Evolutionary conservation across 2,329 filamentous ascomycete species (phyloP), one percentile per base, ranked within the genome.

Genomic region (Calonectria naviculata): DNA sequence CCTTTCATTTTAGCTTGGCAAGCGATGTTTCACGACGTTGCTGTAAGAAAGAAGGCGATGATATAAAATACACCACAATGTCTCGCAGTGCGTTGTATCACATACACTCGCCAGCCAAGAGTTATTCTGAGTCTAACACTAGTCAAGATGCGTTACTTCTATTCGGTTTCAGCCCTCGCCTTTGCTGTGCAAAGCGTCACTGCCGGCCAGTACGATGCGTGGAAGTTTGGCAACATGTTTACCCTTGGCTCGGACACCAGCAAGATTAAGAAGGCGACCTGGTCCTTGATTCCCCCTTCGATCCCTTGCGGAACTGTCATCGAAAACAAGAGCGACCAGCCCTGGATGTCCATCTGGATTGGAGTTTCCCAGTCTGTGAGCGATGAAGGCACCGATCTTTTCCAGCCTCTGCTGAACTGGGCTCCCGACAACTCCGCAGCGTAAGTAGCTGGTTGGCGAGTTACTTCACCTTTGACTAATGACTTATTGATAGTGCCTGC

Each of bases 271-370:
- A 69, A 69, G 49, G 67, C 67, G n/a, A 69, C 62, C 24, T 69
- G 56, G 15, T 65, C 67, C 9, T 38, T 69, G n/a, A 49, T 56
- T 15, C 67, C 67, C 12, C 67, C 67, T 49, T 64, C 67, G 1
- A n/a, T 69, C 17, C 67, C 67, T 17, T 69, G 67, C n/a, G 49
- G 67, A 41, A 66, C 62, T 3, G 61, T 65, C 9, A 64, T 66
- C 31, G 52, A 65, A 3, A 29, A 65, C 62, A 54, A 49, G n/a
- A 47, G 28, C n/a, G 41, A 60, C 21, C 67, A 69, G 62, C 67
- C 67, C 12, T 69, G 67, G 67, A 69, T 69, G 67, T 69, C 67
- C 0, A 70, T 70, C 17, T 70, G 67, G 67, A 54, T 70, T n/a
- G 67, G 67, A 10, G 26, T 70, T 10, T 70, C 67, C 3, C 34